A percentile compares a stretch with the other conserved stretches of the same genome.
Evolutionary conservation across 2,329 filamentous ascomycete genomes (phyloP).

Genomic region (Gaeumannomyces sp.): DNA sequence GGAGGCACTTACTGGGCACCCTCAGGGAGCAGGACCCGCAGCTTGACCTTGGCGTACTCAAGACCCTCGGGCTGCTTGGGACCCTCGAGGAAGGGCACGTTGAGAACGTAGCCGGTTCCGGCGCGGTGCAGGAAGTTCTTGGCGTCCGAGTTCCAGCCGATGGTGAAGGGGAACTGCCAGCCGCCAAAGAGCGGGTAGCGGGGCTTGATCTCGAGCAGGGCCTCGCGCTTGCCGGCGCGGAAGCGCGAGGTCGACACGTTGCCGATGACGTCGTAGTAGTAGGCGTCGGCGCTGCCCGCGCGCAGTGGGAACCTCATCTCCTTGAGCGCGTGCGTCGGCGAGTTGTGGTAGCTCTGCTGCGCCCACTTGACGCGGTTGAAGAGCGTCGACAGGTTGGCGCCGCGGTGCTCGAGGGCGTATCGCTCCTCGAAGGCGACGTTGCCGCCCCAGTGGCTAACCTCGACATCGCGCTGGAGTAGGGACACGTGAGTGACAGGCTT

Average conservation of each 20-base stretch:
- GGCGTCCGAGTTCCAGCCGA: slow-evolving; percentile 90
- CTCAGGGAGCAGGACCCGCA: slow-evolving; percentile 84
- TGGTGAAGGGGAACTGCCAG: slow-evolving; percentile 96
- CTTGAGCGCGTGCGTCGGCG: slow-evolving; percentile 71
- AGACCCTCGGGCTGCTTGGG: slow-evolving; percentile 80
- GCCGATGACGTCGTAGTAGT: slow-evolving; percentile 93
- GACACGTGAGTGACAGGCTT: slow-evolving; percentile 80
- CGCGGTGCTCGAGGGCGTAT: slow-evolving; percentile 81
- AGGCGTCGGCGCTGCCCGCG: slow-evolving; percentile 75
- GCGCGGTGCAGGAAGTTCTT: slow-evolving; percentile 67
- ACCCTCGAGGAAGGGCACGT: slow-evolving; percentile 88
- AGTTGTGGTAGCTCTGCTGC: slow-evolving; percentile 66
- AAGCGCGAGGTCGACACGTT: slow-evolving; percentile 94
- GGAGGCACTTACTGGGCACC: slow-evolving; percentile 65
- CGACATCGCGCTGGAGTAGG: slow-evolving; percentile 79
- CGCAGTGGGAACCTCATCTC: slow-evolving; percentile 75
- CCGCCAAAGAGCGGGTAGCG: slow-evolving; percentile 94
- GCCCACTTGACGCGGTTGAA: slow-evolving; percentile 77
- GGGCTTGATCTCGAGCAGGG: slow-evolving; percentile 84
- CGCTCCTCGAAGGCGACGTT: slow-evolving; percentile 94
- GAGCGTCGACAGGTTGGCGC: slow-evolving; percentile 66
- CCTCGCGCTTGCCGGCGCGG: slow-evolving; percentile 68
- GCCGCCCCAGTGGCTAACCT: slow-evolving; percentile 97
- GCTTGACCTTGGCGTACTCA: slow-evolving; percentile 73
- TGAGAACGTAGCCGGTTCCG: slow-evolving; percentile 69